Evolutionary conservation across 2,329 filamentous ascomycete genomes (phyloP).

Genomic region (Monosporascus sp.): DNA sequence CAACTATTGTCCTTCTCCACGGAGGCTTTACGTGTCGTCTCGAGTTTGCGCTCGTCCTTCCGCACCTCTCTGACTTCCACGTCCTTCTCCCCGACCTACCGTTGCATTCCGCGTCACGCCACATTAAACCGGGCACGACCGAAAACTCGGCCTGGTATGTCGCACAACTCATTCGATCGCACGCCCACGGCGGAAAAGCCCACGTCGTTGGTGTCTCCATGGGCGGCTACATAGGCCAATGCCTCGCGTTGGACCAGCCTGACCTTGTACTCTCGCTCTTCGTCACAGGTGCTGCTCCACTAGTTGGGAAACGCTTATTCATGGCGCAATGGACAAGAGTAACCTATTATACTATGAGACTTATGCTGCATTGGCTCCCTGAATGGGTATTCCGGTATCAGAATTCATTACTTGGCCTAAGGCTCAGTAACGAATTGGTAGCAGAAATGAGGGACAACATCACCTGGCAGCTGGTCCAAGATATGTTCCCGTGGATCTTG

Average conservation of each 20-base stretch:
- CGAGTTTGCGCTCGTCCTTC: conserved; percentile 29
- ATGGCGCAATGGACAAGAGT: conserved; percentile 18
- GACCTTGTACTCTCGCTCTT: conserved; percentile 30
- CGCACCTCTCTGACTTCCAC: conserved; percentile 32
- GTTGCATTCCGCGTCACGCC: conserved; percentile 31
- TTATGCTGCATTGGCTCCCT: conserved; percentile 12
- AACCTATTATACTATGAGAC: conserved; percentile 21
- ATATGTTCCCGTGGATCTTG: conserved; percentile 18
- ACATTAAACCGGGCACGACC: conserved; percentile 27
- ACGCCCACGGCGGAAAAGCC: conserved; percentile 30
- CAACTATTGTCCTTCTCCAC: conserved; percentile 25
- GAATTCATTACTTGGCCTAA: conserved; percentile 2
- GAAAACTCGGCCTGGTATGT: conserved; percentile 26
- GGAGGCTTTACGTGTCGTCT: conserved; percentile 27
- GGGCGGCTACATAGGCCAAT: conserved; percentile 31
- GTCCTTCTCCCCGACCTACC: conserved; percentile 34
- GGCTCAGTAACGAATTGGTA: conserved; percentile 23
- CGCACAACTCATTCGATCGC: conserved; percentile 28
- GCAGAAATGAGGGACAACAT: conserved; percentile 29
- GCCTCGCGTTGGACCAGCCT: conserved; percentile 28
- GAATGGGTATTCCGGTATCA: no score
- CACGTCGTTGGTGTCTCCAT: conserved; percentile 37
- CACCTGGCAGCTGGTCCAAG: conserved; percentile 18
- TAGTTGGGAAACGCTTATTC: conserved; percentile 3
- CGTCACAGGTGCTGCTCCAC: conserved; percentile 28